These are phyloP conservation scores for Fusarium miscanthi DNA, from an alignment of 2,329 filamentous ascomycete genomes.

Conservation along the genomic window DNA sequence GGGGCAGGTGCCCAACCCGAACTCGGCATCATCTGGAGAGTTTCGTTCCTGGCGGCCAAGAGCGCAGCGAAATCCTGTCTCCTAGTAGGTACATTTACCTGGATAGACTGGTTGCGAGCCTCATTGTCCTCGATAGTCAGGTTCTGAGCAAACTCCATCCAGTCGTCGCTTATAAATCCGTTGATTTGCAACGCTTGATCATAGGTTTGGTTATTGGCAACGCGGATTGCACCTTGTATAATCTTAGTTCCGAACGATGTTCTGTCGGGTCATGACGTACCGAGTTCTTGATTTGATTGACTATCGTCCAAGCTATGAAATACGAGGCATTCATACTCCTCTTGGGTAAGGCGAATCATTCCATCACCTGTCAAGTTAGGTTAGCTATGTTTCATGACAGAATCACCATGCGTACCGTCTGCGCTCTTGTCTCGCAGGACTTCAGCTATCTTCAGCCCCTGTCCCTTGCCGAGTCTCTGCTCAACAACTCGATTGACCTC, in stretches of 20 bases:
- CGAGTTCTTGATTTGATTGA: not conserved
- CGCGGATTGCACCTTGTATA: not conserved
- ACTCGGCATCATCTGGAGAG: not conserved
- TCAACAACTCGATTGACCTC: slow-evolving; percentile 1
- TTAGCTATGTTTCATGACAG: not conserved
- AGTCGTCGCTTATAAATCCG: not conserved
- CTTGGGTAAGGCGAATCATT: slow-evolving; percentile 1
- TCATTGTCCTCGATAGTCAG: not conserved
- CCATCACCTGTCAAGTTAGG: not conserved
- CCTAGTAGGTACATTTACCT: not conserved
- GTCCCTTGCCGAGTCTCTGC: not conserved
- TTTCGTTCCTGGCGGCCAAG: not conserved
- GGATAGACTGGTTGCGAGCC: not conserved
- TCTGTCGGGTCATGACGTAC: not conserved
- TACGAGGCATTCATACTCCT: slow-evolving; percentile 4
- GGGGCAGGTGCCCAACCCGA: not conserved
- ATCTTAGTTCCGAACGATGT: not conserved
- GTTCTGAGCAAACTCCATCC: not conserved
- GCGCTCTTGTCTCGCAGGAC: not conserved
- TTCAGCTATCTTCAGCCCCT: not conserved
- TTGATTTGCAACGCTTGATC: slow-evolving; percentile 2
- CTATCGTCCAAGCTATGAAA: not conserved
- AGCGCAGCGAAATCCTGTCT: not conserved
- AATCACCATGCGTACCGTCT: not conserved
- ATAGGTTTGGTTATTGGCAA: not conserved